These are phyloP conservation scores for Phytophthora syringae DNA, from an alignment of 352 stramenopile species.

Conservation along the genomic window DNA sequence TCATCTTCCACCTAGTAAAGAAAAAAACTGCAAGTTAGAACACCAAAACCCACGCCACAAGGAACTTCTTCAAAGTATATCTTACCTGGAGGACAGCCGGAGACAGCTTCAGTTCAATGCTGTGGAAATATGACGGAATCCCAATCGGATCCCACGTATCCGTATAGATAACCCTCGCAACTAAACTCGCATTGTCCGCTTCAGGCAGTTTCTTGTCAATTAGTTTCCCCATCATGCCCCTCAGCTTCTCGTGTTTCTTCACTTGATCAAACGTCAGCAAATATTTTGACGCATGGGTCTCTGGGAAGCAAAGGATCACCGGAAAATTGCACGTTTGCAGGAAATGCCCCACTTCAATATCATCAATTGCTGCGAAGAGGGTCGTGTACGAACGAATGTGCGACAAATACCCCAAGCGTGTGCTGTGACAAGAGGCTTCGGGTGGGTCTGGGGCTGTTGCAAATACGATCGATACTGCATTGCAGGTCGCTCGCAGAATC, in stretches of 20 bases:
- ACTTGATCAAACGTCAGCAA: slow-evolving; percentile 43
- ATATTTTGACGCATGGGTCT: slow-evolving; percentile 32
- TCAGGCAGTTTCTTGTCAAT: slow-evolving; percentile 53
- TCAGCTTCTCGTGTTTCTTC: slow-evolving; percentile 48
- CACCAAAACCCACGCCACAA: background rate
- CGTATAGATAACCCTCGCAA: slow-evolving; percentile 60
- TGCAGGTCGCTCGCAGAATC: slow-evolving; percentile 52
- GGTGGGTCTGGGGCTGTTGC: slow-evolving; percentile 55
- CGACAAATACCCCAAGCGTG: slow-evolving; percentile 67
- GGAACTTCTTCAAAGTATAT: background rate
- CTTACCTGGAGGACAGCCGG: slow-evolving; percentile 74
- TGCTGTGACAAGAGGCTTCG: slow-evolving; percentile 49
- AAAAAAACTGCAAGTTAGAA: slow-evolving; percentile 6
- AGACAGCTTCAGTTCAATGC: slow-evolving; percentile 61
- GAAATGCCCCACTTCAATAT: slow-evolving; percentile 76
- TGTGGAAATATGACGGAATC: slow-evolving; percentile 74
- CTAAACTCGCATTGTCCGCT: slow-evolving; percentile 35
- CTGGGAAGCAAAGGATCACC: slow-evolving; percentile 61
- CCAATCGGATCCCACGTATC: slow-evolving; percentile 51
- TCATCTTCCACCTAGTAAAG: slow-evolving; percentile 59
- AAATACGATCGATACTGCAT: slow-evolving; percentile 52
- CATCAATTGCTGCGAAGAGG: slow-evolving; percentile 52
- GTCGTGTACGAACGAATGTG: slow-evolving; percentile 72
- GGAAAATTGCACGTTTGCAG: slow-evolving; percentile 78
- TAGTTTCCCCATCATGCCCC: slow-evolving; percentile 36